These are phyloP conservation scores for Pharnaceum exiguum DNA, from an alignment of 148 eudicot genomes.

Conservation along the genomic window DNA sequence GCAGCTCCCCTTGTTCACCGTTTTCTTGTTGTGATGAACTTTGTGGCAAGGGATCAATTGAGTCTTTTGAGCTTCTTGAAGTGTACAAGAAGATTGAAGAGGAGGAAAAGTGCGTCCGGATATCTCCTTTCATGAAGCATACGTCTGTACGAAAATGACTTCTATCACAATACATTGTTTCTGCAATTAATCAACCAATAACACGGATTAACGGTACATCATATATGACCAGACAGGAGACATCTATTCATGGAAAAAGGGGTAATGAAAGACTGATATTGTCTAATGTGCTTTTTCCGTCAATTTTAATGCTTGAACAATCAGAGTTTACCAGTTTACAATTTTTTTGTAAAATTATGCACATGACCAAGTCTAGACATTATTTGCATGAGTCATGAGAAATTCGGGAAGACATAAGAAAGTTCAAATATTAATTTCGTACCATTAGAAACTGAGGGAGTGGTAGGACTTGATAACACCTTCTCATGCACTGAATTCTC, in stretches of 20 bases:
- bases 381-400: too few species aligned
- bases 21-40: neutral
- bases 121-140: slow-evolving; percentile 79
- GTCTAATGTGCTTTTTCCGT: neutral
- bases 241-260: neutral
- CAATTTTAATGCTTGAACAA: too few species aligned
- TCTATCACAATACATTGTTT: slow-evolving; percentile 70
- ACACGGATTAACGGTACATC: neutral
- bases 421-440: neutral
- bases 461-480: slow-evolving; percentile 19
- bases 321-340: too few species aligned
- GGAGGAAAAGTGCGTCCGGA: slow-evolving; percentile 55
- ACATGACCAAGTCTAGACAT: too few species aligned
- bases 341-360: too few species aligned
- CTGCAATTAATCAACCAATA: slow-evolving; percentile 26
- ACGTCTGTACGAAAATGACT: slow-evolving; percentile 61
- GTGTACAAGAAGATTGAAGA: slow-evolving; percentile 60
- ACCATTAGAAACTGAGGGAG: slow-evolving; percentile 53
- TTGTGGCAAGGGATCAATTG: neutral
- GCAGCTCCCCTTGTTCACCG: slow-evolving; percentile 25
- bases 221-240: neutral
- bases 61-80: neutral
- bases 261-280: too few species aligned
- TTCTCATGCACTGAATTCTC: slow-evolving; percentile 31
- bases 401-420: neutral